phyloP scores from a whole-genome alignment of 768 basidiomycete genomes.

The Rhizopogon salebrosus region DNA sequence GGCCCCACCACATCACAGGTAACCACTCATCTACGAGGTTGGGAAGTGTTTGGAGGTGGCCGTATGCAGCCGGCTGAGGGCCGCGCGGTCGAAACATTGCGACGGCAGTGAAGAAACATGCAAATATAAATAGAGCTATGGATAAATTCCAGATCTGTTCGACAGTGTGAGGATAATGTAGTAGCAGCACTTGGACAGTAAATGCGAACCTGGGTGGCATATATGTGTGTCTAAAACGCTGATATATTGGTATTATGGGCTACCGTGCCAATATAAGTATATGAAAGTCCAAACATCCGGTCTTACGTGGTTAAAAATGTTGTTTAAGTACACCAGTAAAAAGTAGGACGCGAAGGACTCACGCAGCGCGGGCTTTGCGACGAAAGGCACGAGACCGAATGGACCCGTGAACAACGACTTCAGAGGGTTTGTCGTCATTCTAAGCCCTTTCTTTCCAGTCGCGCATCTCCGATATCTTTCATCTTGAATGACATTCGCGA shows the following conservation, averaged over 20 bases:
- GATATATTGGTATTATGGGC: neutral
- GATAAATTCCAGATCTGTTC: slow-evolving; percentile 23
- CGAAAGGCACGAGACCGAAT: slow-evolving; percentile 12
- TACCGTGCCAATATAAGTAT: slow-evolving; percentile 14
- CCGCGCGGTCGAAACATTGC: slow-evolving; percentile 2
- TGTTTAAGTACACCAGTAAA: neutral
- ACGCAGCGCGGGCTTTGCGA: slow-evolving; percentile 22
- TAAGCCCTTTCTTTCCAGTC: slow-evolving; percentile 10
- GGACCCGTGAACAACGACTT: slow-evolving; percentile 16
- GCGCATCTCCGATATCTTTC: slow-evolving; percentile 22
- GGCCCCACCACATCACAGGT: slow-evolving; percentile 17
- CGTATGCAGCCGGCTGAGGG: slow-evolving; percentile 13
- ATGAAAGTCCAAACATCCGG: slow-evolving; percentile 28
- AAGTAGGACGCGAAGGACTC: neutral
- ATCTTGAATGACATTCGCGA: slow-evolving; percentile 24
- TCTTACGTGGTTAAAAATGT: slow-evolving; percentile 9
- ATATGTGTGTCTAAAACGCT: slow-evolving; percentile 20
- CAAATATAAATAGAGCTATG: slow-evolving; percentile 14
- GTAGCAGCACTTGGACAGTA: neutral
- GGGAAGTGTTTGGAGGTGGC: slow-evolving; percentile 14
- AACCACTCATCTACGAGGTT: slow-evolving; percentile 17
- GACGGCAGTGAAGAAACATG: slow-evolving; percentile 11
- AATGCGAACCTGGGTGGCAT: slow-evolving; percentile 18
- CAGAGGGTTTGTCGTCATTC: slow-evolving; percentile 15
- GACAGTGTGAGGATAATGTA: neutral